Conservation (phyloP, 495 filamentous ascomycete genomes). For the Apodospora peruviana region DNA sequence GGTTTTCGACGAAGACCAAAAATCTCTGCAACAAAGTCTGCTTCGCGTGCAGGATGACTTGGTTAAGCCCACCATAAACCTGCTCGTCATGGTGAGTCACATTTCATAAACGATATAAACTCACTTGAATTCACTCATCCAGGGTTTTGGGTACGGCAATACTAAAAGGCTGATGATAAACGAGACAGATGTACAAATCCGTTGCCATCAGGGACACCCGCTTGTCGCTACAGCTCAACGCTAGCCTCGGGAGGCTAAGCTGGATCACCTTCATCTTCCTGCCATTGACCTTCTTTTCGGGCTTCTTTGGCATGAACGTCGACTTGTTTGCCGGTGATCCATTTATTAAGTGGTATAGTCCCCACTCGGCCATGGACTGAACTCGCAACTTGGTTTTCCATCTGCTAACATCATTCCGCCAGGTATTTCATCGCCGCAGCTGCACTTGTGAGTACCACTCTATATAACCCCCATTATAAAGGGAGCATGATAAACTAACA, state of each 20-base stretch:
- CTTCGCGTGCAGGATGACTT: neutral
- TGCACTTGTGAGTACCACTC: neutral
- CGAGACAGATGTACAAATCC: neutral
- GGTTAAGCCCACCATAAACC: neutral
- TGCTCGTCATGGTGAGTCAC: neutral
- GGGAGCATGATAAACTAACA: neutral
- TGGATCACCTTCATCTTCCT: conserved; percentile 54
- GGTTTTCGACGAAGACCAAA: neutral
- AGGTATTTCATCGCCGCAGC: neutral
- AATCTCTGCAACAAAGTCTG: neutral
- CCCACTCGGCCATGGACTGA: neutral
- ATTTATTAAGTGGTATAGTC: neutral
- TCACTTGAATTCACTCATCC: neutral
- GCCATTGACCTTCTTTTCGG: conserved; percentile 57
- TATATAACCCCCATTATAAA: neutral
- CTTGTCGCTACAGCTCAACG: neutral
- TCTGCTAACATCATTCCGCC: neutral
- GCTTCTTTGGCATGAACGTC: conserved; percentile 54
- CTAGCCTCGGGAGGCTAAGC: neutral
- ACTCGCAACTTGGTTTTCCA: too few species aligned
- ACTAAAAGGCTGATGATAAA: too few species aligned
- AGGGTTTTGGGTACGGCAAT: too few species aligned
- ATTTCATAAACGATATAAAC: neutral
- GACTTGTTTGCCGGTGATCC: neutral
- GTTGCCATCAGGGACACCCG: neutral